Conservation (phyloP, 495 filamentous ascomycete genomes). For the Polyplosphaeria fusca region DNA sequence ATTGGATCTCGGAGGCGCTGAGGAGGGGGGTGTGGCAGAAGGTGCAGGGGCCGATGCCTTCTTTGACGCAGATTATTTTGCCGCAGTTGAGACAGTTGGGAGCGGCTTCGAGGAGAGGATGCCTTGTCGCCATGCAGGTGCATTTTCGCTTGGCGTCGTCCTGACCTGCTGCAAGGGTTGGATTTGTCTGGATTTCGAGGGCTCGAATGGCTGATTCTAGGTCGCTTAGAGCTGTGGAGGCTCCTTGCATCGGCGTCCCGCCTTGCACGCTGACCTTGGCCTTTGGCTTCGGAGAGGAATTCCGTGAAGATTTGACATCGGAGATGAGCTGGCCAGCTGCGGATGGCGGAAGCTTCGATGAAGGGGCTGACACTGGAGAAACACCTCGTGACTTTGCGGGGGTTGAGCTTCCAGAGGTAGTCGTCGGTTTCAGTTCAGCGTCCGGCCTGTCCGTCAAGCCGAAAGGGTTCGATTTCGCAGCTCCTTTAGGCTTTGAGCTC, state of each 20-base stretch:
- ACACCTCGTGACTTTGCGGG: slow-evolving; percentile 15
- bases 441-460: slow-evolving; percentile 44
- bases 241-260: slow-evolving; percentile 72
- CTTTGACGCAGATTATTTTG: slow-evolving; percentile 94
- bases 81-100: slow-evolving; percentile 93
- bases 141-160: slow-evolving; percentile 59
- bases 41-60: slow-evolving; percentile 91
- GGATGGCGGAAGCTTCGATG: slow-evolving; percentile 61
- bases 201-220: slow-evolving; percentile 88
- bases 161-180: slow-evolving; percentile 52
- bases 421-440: slow-evolving; percentile 41
- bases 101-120: slow-evolving; percentile 78
- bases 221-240: slow-evolving; percentile 71
- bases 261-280: slow-evolving; percentile 67
- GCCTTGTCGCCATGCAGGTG: slow-evolving; percentile 78
- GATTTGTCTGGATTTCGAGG: slow-evolving; percentile 87
- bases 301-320: slow-evolving; percentile 59
- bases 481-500: slow-evolving; percentile 36
- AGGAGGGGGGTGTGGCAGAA: slow-evolving; percentile 79
- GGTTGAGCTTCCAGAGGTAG: slow-evolving; percentile 13
- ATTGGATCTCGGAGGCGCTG: slow-evolving; percentile 65
- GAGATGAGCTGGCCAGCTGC: slow-evolving; percentile 74
- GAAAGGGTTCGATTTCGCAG: slow-evolving; percentile 36
- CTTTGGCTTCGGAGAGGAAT: slow-evolving; percentile 47
- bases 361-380: slow-evolving; percentile 11